Percentiles rank a stretch among this genome's conserved stretches.
Evolutionary conservation across 2,329 filamentous ascomycete species (phyloP).

Genomic region (Ilyonectria destructans): DNA sequence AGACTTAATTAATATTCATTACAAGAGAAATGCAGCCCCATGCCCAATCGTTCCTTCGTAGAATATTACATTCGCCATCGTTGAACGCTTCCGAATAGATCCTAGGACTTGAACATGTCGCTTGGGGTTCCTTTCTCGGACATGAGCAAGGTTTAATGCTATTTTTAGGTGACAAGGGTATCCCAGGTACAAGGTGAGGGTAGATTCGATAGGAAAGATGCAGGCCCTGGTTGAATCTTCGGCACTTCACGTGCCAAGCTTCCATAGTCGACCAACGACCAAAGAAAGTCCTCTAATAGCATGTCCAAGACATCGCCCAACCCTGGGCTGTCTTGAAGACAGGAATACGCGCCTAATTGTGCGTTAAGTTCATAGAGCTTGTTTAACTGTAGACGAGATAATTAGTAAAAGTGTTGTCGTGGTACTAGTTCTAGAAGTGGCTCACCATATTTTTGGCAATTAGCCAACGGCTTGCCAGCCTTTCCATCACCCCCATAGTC

Average conservation of each 20-base stretch:
- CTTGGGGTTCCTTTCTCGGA: no score
- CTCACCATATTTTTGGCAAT: slow-evolving; percentile 32
- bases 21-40: no score
- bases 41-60: no score
- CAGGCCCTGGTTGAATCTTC: slow-evolving; percentile 1
- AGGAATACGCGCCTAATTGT: not conserved
- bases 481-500: slow-evolving; percentile 15
- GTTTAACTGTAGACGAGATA: not conserved
- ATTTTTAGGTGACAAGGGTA: not conserved
- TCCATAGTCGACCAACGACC: slow-evolving; percentile 35
- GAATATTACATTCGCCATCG: no score
- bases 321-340: slow-evolving; percentile 25
- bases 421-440: not conserved
- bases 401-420: not conserved
- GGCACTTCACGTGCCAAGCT: slow-evolving; percentile 25
- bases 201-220: slow-evolving; percentile 26
- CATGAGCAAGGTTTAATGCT: not conserved
- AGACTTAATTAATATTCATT: no score
- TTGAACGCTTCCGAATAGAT: no score
- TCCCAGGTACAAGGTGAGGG: slow-evolving; percentile 28
- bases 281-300: slow-evolving; percentile 24
- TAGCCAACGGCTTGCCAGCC: slow-evolving; percentile 27
- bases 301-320: slow-evolving; percentile 26
- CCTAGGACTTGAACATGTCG: no score
- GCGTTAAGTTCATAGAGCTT: slow-evolving; percentile 22